Evolutionary conservation across 2,329 filamentous ascomycete genomes (phyloP), one percentile per base, ranked within the genome.

Genomic region (Tolypocladium pustulatum): DNA sequence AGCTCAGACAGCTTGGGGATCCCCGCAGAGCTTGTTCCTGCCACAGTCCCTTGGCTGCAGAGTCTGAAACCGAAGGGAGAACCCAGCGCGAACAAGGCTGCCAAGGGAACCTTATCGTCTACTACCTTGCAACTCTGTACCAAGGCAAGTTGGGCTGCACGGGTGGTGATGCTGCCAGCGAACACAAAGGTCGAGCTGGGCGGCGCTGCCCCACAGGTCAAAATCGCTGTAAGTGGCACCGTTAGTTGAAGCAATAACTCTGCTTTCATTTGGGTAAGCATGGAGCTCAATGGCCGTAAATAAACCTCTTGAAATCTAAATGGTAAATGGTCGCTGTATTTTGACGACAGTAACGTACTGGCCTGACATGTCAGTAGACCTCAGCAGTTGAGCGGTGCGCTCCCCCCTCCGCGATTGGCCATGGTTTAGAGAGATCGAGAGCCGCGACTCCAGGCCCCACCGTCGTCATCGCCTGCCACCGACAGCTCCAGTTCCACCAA

Each of bases 401-500:
- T 38, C 8, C 12, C 36, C 7, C 36, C 36, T 49, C 25, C 8
- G 49, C 49, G 8, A 52, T 52, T 52, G 49, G 46, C 46, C 27
- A 5, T 15, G n/a, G n/a, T 3, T 46, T 1, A 6, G 27, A 52
- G 17, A 52, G 9, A 27, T 22, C 9, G 8, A 13, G 30, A 22
- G 49, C 49, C 20, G 15, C 49, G 49, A 53, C 43, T 40, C 55
- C 22, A 38, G 49, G 30, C 37, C 53, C 34, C 53, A 52, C 53
- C 54, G 40, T 43, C 54, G 57, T 58, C 57, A 55, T 58, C 57
- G 56, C 10, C 34, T 15, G 25, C 43, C 30, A 40, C 10, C 43
- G 38, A 38, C 52, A 49, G 40, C 25, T 46, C n/a, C 55, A 30
- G 54, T 20, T 46, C 30, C 55, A 3, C 40, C 30, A 5, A 36